Conservation (phyloP, 2,329 filamentous ascomycete species). For the Podosphaera xanthii region DNA sequence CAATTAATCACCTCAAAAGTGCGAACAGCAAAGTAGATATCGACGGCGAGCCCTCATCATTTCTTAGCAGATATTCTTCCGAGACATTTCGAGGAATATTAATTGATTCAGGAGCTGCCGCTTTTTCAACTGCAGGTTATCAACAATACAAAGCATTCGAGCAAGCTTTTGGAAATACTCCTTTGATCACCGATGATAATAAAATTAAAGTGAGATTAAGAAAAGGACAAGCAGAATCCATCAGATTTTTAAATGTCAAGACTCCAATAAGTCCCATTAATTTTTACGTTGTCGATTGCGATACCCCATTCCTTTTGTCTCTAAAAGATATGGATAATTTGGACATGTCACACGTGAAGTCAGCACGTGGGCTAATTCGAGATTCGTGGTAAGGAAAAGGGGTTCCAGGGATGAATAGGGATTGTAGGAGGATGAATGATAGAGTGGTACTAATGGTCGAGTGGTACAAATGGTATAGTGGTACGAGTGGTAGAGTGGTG, state of each 20-base stretch:
- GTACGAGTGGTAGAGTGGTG: no score
- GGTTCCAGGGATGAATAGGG: no score
- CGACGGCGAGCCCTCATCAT: neutral
- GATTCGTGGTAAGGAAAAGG: no score
- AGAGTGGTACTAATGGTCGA: no score
- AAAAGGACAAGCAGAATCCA: neutral
- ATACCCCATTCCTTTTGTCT: neutral
- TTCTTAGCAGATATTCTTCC: neutral
- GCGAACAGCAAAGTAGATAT: neutral
- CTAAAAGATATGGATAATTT: neutral
- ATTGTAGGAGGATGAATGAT: no score
- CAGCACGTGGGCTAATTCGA: no score
- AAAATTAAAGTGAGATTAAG: constrained; percentile 1
- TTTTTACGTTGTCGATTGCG: neutral
- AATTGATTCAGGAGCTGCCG: neutral
- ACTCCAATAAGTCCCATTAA: neutral
- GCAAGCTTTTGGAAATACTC: neutral
- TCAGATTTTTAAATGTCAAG: neutral
- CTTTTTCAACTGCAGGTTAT: neutral
- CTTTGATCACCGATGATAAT: neutral
- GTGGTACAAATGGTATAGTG: no score
- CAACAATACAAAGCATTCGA: neutral
- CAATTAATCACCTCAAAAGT: neutral
- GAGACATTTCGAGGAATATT: neutral
- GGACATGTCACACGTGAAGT: no score